Percentiles rank a stretch among this genome's conserved stretches.
Evolutionary conservation across 2,329 filamentous ascomycete genomes (phyloP).

Genomic region (Leptographium radiaticola): DNA sequence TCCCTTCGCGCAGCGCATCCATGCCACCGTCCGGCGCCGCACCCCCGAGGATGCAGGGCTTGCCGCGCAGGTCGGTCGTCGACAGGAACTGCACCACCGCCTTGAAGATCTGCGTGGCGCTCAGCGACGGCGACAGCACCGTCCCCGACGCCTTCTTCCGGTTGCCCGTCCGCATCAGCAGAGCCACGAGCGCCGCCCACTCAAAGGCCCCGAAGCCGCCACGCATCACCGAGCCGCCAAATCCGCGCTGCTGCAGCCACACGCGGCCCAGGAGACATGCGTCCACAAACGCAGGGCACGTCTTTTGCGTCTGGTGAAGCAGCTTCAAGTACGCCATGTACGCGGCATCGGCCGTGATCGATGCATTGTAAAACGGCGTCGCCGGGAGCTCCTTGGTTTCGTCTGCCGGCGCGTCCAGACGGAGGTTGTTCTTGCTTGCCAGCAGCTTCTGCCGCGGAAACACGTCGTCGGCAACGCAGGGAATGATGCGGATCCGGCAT

Average conservation of each 20-base stretch:
- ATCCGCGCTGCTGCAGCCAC: slow-evolving; percentile 83
- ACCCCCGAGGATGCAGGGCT: slow-evolving; percentile 43
- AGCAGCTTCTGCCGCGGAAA: slow-evolving; percentile 62
- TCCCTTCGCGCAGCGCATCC: slow-evolving; percentile 24
- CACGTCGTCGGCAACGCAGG: slow-evolving; percentile 52
- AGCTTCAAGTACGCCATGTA: slow-evolving; percentile 64
- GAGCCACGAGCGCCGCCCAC: slow-evolving; percentile 68
- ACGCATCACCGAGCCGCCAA: slow-evolving; percentile 51
- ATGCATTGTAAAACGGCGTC: slow-evolving; percentile 83
- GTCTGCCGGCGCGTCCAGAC: slow-evolving; percentile 32
- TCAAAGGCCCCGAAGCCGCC: slow-evolving; percentile 93
- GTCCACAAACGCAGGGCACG: slow-evolving; percentile 63
- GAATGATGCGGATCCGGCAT: slow-evolving; percentile 56
- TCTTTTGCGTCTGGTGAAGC: slow-evolving; percentile 54
- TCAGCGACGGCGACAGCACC: slow-evolving; percentile 66
- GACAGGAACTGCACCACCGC: slow-evolving; percentile 80
- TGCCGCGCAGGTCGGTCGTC: slow-evolving; percentile 56
- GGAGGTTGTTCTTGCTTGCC: slow-evolving; percentile 56
- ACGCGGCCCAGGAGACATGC: slow-evolving; percentile 74
- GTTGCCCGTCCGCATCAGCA: slow-evolving; percentile 68
- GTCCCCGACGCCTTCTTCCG: slow-evolving; percentile 27
- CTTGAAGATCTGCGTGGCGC: slow-evolving; percentile 89
- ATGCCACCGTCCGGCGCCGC: slow-evolving; percentile 22
- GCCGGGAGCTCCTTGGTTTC: slow-evolving; percentile 30
- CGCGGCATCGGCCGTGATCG: slow-evolving; percentile 64